Evolutionary conservation across 1,139 yeast genomes (phyloP).

Genomic region (Debaryomyces nepalensis): DNA sequence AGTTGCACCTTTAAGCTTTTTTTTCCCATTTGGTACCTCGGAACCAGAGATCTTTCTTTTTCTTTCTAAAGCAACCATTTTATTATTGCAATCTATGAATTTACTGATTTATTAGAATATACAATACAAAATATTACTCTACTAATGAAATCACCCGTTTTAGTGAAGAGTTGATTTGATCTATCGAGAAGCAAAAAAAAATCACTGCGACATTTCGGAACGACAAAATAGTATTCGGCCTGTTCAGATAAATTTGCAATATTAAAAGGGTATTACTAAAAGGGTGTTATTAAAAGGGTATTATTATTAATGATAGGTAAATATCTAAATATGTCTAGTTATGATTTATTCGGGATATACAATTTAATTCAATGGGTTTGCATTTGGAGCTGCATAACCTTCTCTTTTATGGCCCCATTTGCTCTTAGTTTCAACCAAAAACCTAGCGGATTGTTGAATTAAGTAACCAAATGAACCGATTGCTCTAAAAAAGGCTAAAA

Average conservation of each 20-base stretch:
- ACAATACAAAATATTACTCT: constrained; percentile 2
- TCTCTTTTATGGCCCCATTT: constrained; percentile 48
- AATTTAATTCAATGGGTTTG: constrained; percentile 37
- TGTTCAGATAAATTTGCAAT: not conserved
- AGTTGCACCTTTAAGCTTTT: constrained; percentile 41
- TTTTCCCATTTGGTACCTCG: constrained; percentile 24
- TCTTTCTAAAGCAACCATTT: constrained; percentile 53
- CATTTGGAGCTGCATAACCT: constrained; percentile 43
- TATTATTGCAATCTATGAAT: not conserved
- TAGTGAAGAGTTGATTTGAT: not conserved
- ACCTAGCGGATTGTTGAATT: constrained; percentile 43
- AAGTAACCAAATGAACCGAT: constrained; percentile 75
- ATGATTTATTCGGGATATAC: not conserved
- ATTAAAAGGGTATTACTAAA: too few relatives aligned
- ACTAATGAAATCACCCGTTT: not conserved
- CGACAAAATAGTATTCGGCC: not conserved
- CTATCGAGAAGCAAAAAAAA: constrained; percentile 2
- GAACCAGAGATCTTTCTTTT: constrained; percentile 33
- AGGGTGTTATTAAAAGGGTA: constrained; percentile 6
- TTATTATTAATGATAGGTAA: constrained; percentile 2
- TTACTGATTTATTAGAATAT: constrained; percentile 1
- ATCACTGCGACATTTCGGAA: constrained; percentile 7
- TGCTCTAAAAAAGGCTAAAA: constrained; percentile 77
- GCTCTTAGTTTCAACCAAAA: constrained; percentile 45
- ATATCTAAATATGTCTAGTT: constrained; percentile 3